Evolutionary conservation across 129 eudicot species (phyloP).

Genomic region (Arctium minus): DNA sequence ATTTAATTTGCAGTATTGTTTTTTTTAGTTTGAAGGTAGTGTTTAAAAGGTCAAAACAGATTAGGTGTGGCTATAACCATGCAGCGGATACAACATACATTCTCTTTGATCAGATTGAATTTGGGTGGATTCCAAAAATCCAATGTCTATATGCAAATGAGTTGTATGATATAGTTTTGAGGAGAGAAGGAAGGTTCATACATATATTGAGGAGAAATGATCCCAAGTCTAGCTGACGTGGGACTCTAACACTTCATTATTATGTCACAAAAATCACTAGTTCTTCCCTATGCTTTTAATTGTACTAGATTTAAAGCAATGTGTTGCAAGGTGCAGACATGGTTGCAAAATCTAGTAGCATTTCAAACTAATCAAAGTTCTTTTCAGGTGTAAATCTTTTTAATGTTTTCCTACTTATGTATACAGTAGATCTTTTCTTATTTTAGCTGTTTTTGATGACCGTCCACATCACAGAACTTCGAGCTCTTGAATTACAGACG

Average conservation of each 20-base stretch:
- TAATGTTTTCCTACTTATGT: not conserved
- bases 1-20: not conserved
- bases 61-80: not conserved
- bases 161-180: not conserved
- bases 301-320: not conserved
- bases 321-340: not conserved
- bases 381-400: not conserved
- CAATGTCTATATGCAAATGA: not conserved
- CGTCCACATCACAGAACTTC: conserved; percentile 52
- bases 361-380: not conserved
- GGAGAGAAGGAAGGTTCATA: too few species aligned
- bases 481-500: conserved; percentile 63
- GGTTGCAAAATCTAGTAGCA: not conserved
- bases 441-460: not conserved
- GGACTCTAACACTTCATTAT: too few species aligned
- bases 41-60: not conserved
- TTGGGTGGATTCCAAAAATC: not conserved
- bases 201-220: too few species aligned
- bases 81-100: not conserved
- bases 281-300: not conserved
- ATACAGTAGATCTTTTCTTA: not conserved
- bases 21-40: not conserved
- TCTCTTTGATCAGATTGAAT: not conserved
- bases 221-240: too few species aligned
- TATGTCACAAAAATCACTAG: too few species aligned